Evolutionary conservation across 1,284 basidiomycete genomes (phyloP).

Genomic region (Cryptococcus sp.): DNA sequence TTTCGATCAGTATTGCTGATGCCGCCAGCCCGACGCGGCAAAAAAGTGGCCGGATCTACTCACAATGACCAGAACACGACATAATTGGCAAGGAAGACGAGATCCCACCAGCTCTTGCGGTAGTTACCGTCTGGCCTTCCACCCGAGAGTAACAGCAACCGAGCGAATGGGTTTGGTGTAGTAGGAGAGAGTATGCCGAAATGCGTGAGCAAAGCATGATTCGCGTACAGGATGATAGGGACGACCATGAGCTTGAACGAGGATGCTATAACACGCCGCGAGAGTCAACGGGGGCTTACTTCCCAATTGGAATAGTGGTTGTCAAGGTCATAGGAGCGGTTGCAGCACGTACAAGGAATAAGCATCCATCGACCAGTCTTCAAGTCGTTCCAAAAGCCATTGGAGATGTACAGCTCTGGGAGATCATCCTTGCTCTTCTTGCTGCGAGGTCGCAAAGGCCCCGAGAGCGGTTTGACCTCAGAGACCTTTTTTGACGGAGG

Average conservation of each 20-base stretch:
- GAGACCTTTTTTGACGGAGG: neutral
- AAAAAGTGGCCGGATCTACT: conserved; percentile 10
- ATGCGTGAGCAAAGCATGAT: conserved; percentile 63
- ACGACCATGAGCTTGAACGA: conserved; percentile 72
- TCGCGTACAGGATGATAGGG: conserved; percentile 70
- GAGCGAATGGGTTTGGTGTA: conserved; percentile 71
- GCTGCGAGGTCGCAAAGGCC: conserved; percentile 18
- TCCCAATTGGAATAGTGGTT: neutral
- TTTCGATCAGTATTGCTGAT: neutral
- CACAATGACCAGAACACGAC: conserved; percentile 86
- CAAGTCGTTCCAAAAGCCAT: conserved; percentile 58
- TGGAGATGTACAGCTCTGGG: conserved; percentile 39
- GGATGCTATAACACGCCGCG: conserved; percentile 56
- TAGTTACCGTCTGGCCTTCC: conserved; percentile 64
- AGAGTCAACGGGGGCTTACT: neutral
- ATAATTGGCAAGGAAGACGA: conserved; percentile 82
- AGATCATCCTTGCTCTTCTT: conserved; percentile 19
- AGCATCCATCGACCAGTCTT: conserved; percentile 69
- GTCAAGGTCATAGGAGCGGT: neutral
- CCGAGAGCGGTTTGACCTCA: conserved; percentile 39
- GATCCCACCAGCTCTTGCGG: conserved; percentile 74
- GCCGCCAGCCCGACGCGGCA: neutral
- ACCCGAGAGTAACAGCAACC: conserved; percentile 76
- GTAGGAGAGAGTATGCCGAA: conserved; percentile 51
- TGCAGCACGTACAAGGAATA: conserved; percentile 62